Evolutionary conservation across 1,139 yeast species (phyloP).

Genomic region (Lodderomyces jiufengensis): DNA sequence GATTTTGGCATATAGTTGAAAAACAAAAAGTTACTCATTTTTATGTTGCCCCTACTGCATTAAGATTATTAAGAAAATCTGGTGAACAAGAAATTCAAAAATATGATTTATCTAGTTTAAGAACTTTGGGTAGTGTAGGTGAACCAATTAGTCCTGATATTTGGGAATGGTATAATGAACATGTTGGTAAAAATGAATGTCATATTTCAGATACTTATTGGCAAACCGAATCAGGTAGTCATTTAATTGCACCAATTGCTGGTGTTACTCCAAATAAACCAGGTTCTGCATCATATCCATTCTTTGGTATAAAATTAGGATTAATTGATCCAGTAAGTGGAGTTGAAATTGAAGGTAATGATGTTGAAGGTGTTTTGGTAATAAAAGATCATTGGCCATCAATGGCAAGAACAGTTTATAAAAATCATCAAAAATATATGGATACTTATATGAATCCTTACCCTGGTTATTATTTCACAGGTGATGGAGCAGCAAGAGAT

Average conservation of each 20-base stretch:
- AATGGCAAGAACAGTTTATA: constrained; percentile 95
- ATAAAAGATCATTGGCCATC: constrained; percentile 93
- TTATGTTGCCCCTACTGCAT: constrained; percentile 97
- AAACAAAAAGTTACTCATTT: constrained; percentile 93
- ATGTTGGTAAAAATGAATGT: constrained; percentile 86
- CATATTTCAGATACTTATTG: constrained; percentile 93
- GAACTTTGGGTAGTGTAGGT: constrained; percentile 97
- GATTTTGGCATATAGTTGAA: constrained; percentile 96
- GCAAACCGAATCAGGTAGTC: constrained; percentile 99
- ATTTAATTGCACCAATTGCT: constrained; percentile 91
- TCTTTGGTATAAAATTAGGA: constrained; percentile 88
- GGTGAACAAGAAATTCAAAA: constrained; percentile 82
- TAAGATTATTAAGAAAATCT: constrained; percentile 90
- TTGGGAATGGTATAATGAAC: constrained; percentile 97
- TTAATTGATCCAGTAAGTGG: constrained; percentile 93
- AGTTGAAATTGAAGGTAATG: constrained; percentile 77
- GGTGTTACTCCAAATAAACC: constrained; percentile 96
- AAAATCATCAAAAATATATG: constrained; percentile 82
- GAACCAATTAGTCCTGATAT: constrained; percentile 98
- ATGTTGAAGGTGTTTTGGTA: constrained; percentile 95
- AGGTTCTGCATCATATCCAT: constrained; percentile 94
- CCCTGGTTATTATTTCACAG: constrained; percentile 96
- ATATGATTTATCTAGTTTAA: constrained; percentile 84
- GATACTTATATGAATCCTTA: constrained; percentile 94
- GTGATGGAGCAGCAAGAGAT: constrained; percentile 98